Evolutionary conservation across 148 eudicot genomes (phyloP), one percentile per base, ranked within the genome.

Genomic region (Persicaria tinctoria): DNA sequence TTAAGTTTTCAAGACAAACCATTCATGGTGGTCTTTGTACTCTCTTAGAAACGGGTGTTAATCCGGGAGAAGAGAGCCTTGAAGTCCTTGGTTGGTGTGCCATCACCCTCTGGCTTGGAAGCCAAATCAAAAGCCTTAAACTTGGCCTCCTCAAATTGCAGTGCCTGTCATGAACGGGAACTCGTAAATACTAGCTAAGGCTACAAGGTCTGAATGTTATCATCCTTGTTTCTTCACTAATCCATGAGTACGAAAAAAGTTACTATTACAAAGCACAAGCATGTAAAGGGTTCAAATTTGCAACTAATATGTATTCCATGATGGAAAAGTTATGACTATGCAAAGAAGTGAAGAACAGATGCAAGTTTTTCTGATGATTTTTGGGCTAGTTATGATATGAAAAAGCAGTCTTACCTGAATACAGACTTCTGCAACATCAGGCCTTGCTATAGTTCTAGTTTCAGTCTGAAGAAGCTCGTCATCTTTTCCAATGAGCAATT

Each of bases 351-450:
- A 56, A 8, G 73, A 20, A 41, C 23, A 46, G 41, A 59, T 3
- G 57, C 44, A 32, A 32, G 41, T 1, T 32, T 32, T 32, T 16
- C n/a, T 56, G 23, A 56, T 56, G 60, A 56, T 56, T 56, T 56
- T 56, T 56, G 62, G 62, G 62, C 18, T 60, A 60, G 66, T 27
- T 27, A 27, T 14, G 16, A 62, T 62, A 62, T 62, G 7, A 59
- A 17, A 6, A 59, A 17, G 7, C 32, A 68, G 12, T 12, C 12
- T 47, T 71, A 23, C 98, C 97, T 92, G 96, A 82, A 95, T 81
- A 82, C 97, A 92, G 79, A 90, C 97, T 86, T 95, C 98, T 18
- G 98, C 98, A 76, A 95, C 98, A 82, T 95, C 98, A 60, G 97
- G 82, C 80, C 98, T 89, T 0, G 97, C 77, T 71, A 95, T 73